phyloP scores from a whole-genome alignment of 2,329 filamentous ascomycete genomes.

The Hypoxylon sp. region DNA sequence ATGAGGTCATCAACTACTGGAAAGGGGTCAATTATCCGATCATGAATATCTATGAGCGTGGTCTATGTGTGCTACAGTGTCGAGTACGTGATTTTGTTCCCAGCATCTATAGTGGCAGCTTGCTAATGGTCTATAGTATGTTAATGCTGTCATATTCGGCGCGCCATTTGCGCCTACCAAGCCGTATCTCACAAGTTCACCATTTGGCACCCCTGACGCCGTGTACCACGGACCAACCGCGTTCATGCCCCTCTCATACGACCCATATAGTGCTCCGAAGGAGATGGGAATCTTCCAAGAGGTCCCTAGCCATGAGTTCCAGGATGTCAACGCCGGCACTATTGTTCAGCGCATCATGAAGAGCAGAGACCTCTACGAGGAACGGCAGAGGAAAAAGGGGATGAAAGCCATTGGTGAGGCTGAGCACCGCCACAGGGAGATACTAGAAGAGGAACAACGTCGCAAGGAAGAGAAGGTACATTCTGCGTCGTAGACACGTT shows the following conservation, averaged over 20 bases:
- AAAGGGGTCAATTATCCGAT: conserved; percentile 99
- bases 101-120: conserved; percentile 6
- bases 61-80: conserved; percentile 95
- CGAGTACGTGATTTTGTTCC: conserved; percentile 66
- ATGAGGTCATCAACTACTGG: conserved; percentile 94
- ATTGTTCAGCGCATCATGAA: conserved; percentile 93
- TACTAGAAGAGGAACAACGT: conserved; percentile 69
- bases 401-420: conserved; percentile 84
- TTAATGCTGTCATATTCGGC: conserved; percentile 88
- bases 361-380: conserved; percentile 89
- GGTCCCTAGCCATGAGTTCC: conserved; percentile 80
- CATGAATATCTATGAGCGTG: conserved; percentile 98
- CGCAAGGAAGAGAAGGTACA: conserved; percentile 58
- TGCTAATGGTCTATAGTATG: conserved; percentile 68
- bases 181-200: conserved; percentile 79
- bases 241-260: conserved; percentile 84
- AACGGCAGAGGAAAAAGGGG: conserved; percentile 88
- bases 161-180: conserved; percentile 89
- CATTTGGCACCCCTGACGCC: conserved; percentile 78
- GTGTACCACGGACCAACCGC: conserved; percentile 97
- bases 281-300: conserved; percentile 85
- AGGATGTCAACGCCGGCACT: conserved; percentile 89
- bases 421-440: conserved; percentile 70
- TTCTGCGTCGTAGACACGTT: conserved; percentile 10
- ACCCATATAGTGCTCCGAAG: conserved; percentile 85